Base-by-base conservation (phyloP, 805 yeast genomes). In the Komagataella pseudopastoris region DNA sequence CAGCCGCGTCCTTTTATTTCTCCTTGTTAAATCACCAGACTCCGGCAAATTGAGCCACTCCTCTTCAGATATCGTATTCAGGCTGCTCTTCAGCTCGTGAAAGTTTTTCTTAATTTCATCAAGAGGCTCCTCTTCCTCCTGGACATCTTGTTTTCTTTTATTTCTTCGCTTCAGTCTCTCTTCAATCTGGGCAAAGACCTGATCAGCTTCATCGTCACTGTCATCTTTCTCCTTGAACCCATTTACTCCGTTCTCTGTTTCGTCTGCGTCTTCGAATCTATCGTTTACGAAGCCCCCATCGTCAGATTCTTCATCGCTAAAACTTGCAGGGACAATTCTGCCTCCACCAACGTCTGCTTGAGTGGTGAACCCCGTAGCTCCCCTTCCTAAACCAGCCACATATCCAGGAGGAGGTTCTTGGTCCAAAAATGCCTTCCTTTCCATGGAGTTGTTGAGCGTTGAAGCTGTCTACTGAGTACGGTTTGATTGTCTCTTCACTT, bases 361-460 rank as follows among this genome's bases (percentile, higher is more conserved):
- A 0, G 96, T 88, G 0, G 90, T 81, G 65, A 93, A 90, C 4
- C 97, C 98, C 1, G 87, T 78, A 1, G 97, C 98, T 23, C 99
- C 99, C 61, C 99, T 73, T 0, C 97, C 98, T 6, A 89, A 67
- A 23, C 99, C 99, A 3, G 98, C 85, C 45, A 89, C 77, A 62
- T 91, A 91, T 5, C 95, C 95, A 1, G 84, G 77, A 0, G 99
- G 99, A 1, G 98, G 84, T 54, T 81, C 80, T 68, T 85, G 88
- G 60, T 85, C 88, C 49, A 91, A 70, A 65, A 93, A 93, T 4
- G 79, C 69, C 54, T 75, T 76, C 52, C 80, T 63, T 30, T 77
- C 78, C 83, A 75, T 74, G 22, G 22, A 18, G 51, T 10, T 45
- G 7, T n/a, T 6, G 6, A 8, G 46, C 14, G 4, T 8, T 17